Conservation (phyloP, 83 land plant species). For the Picea abies region DNA sequence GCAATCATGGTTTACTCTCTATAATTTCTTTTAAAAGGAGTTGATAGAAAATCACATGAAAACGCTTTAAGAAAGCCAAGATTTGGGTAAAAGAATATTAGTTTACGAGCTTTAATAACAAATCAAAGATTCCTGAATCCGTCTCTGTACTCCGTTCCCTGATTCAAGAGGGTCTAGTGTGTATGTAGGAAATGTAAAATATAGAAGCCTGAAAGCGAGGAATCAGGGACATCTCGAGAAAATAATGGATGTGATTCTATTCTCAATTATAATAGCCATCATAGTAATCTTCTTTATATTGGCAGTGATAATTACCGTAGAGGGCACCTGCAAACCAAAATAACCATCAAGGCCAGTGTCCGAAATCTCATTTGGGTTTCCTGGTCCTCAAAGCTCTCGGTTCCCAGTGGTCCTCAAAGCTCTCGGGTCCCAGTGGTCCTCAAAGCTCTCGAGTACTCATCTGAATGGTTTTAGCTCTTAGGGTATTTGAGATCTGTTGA, state of each 20-base stretch:
- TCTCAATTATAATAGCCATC: constrained; percentile 52
- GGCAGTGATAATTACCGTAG: constrained; percentile 48
- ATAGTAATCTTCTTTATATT: constrained; percentile 49
- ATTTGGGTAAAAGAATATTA: no score
- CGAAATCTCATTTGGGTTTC: not conserved
- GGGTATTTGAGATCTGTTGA: not conserved
- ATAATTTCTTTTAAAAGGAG: no score
- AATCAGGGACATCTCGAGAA: not conserved
- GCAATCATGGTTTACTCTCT: no score
- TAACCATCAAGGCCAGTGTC: not conserved
- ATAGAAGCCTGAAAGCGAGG: no score
- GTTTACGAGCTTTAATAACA: no score
- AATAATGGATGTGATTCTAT: constrained; percentile 56
- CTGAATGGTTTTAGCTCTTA: not conserved
- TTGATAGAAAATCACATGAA: no score
- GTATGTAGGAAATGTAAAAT: no score
- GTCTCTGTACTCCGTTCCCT: no score
- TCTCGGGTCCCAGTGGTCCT: not conserved
- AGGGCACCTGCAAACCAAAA: constrained; percentile 50
- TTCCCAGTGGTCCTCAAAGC: not conserved
- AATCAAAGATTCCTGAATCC: not conserved
- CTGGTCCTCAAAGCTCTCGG: no score
- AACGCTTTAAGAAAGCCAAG: no score
- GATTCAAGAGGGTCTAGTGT: no score
- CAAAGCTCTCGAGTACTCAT: no score